Evolutionary conservation across 1,139 yeast species (phyloP), one percentile per base, ranked within the genome.

Genomic region (Hansenula sp.): DNA sequence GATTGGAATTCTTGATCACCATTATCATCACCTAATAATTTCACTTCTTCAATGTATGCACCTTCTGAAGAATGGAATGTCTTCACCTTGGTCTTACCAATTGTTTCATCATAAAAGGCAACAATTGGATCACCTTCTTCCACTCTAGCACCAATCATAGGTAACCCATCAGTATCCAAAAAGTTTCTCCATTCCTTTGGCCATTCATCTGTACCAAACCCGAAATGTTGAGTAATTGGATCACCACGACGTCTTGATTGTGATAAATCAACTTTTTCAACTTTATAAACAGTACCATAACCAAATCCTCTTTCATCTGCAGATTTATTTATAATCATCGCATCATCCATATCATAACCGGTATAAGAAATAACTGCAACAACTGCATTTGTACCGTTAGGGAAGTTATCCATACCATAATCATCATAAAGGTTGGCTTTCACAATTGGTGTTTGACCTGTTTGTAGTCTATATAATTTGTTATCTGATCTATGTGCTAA

Each of bases 321-420:
- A 37, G 95, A 84, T 65, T 92, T 92, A 66, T 92, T 94, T 56
- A 92, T 79, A 59, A 92, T 92, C 98, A 92, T 92, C 61, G 98
- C 99, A 67, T 92, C 99, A 69, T 92, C 84, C 98, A 92, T 92
- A 85, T 92, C 99, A 61, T 92, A 92, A 54, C 98, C 98, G 8
- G 99, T 94, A 64, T 92, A 92, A 0, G 98, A 89, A 59, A 92
- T 92, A 53, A 92, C 99, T 0, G 99, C 99, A 48, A 92, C 99
- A 44, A 92, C 96, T 3, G 98, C 98, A 59, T 92, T 92, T 53
- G 88, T 89, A 62, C 99, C 99, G 62, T 94, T 94, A 49, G 99
- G 99, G 79, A 88, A 92, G 62, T 89, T 87, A 62, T 92, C 99
- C 88, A 94, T 82, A 33, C 98, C 98, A 57, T 90, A 94, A 37